These are phyloP conservation scores for Ettlia oleoabundans DNA, from an alignment of 139 green algal species.

Conservation along the genomic window DNA sequence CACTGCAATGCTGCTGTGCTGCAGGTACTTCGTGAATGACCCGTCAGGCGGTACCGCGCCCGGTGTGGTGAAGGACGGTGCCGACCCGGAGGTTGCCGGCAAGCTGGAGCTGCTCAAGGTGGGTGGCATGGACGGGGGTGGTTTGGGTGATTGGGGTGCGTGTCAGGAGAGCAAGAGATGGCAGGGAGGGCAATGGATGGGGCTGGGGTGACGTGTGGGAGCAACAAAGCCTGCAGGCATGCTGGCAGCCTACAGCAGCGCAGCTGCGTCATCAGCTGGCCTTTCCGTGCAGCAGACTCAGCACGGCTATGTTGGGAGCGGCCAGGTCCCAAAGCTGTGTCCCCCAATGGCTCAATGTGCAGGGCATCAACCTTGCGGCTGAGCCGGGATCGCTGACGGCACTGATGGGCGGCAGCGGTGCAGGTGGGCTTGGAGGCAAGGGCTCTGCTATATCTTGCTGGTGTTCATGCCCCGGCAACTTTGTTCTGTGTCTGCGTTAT, in stretches of 20 bases:
- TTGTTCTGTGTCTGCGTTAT: too few species aligned
- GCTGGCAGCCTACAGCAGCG: background rate
- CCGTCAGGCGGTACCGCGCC: constrained; percentile 48
- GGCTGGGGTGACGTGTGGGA: too few species aligned
- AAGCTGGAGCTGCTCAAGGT: constrained; percentile 62
- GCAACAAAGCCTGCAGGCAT: too few species aligned
- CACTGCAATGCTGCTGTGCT: too few species aligned
- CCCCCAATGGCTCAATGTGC: background rate
- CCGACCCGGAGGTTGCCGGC: constrained; percentile 50
- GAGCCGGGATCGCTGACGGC: constrained; percentile 55
- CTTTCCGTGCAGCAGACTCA: background rate
- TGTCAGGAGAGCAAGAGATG: too few species aligned
- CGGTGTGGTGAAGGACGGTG: constrained; percentile 39
- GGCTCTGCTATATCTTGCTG: background rate
- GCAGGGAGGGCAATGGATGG: too few species aligned
- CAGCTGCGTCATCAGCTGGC: background rate
- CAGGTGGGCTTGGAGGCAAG: background rate
- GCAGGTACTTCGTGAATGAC: constrained; percentile 71
- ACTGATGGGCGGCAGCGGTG: constrained; percentile 72
- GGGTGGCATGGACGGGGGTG: background rate
- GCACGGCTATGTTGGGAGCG: too few species aligned
- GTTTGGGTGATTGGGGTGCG: background rate
- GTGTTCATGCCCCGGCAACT: too few species aligned
- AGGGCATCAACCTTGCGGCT: constrained; percentile 67
- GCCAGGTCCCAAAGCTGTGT: too few species aligned